Conservation (phyloP, 768 basidiomycete species). For the Nidularia pulvinata region DNA sequence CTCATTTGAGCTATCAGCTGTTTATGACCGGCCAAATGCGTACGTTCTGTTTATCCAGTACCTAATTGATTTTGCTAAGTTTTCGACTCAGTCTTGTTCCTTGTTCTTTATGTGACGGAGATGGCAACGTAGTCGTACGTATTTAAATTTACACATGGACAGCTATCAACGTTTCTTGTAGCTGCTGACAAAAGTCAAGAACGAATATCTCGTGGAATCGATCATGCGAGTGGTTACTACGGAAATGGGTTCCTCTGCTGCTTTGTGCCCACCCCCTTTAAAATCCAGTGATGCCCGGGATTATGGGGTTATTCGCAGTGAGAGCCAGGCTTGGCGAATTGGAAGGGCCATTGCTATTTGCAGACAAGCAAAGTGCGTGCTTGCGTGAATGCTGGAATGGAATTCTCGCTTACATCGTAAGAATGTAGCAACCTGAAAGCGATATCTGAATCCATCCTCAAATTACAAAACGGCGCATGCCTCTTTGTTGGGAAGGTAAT, state of each 20-base stretch:
- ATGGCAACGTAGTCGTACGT: constrained; percentile 23
- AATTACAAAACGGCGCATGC: constrained; percentile 24
- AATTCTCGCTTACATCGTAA: not conserved
- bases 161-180: constrained; percentile 2
- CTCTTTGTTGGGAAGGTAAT: constrained; percentile 64
- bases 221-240: constrained; percentile 45
- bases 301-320: constrained; percentile 47
- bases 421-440: constrained; percentile 20
- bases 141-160: not conserved
- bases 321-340: constrained; percentile 63
- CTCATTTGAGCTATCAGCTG: constrained; percentile 13
- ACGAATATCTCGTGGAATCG: constrained; percentile 39
- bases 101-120: constrained; percentile 24
- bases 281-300: constrained; percentile 26
- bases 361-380: constrained; percentile 34
- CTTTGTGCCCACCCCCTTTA: constrained; percentile 39
- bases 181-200: constrained; percentile 43
- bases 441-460: constrained; percentile 20
- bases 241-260: constrained; percentile 54
- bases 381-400: not conserved
- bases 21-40: constrained; percentile 28
- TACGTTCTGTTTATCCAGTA: constrained; percentile 5
- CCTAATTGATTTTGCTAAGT: not conserved
- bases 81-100: constrained; percentile 17
- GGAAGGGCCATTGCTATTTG: constrained; percentile 57